Percentiles rank a stretch among this genome's conserved stretches.
Evolutionary conservation across 2,329 filamentous ascomycete species (phyloP).

Genomic region (Penicillium hesseltinei): DNA sequence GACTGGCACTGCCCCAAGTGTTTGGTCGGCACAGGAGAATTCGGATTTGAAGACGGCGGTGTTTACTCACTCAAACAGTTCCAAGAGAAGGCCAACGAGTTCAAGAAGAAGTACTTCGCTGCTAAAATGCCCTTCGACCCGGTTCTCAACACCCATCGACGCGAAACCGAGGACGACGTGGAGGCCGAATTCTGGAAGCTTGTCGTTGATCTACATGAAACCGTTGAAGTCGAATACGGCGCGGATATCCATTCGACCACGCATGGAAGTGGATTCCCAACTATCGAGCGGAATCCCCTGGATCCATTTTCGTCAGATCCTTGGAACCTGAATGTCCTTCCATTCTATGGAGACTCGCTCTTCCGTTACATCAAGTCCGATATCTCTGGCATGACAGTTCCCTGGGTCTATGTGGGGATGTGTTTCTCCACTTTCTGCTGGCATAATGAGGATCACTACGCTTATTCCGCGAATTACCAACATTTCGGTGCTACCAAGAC

Average conservation of each 20-base stretch:
- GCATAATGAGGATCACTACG: constrained; percentile 98
- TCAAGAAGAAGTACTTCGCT: constrained; percentile 92
- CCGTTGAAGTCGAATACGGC: constrained; percentile 95
- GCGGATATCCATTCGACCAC: constrained; percentile 98
- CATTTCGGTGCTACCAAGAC: constrained; percentile 98
- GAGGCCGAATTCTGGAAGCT: constrained; percentile 96
- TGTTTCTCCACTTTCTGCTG: constrained; percentile 99
- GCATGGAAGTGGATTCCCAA: constrained; percentile 95
- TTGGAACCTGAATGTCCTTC: constrained; percentile 94
- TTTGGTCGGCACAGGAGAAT: constrained; percentile 92
- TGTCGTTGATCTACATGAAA: constrained; percentile 90
- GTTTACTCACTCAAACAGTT: constrained; percentile 94
- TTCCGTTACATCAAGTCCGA: constrained; percentile 98
- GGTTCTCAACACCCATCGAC: constrained; percentile 72
- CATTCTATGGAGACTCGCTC: constrained; percentile 83
- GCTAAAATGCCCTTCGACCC: constrained; percentile 87
- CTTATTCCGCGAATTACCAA: constrained; percentile 97
- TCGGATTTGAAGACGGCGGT: constrained; percentile 94
- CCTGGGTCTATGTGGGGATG: constrained; percentile 99
- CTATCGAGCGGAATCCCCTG: constrained; percentile 82
- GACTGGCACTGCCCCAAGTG: constrained; percentile 98
- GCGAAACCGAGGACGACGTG: constrained; percentile 90
- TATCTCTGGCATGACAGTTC: constrained; percentile 98
- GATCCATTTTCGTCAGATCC: constrained; percentile 85
- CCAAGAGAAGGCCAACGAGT: constrained; percentile 90